phyloP scores from a whole-genome alignment of 164 flowering plant species.

The Protea cynaroides region DNA sequence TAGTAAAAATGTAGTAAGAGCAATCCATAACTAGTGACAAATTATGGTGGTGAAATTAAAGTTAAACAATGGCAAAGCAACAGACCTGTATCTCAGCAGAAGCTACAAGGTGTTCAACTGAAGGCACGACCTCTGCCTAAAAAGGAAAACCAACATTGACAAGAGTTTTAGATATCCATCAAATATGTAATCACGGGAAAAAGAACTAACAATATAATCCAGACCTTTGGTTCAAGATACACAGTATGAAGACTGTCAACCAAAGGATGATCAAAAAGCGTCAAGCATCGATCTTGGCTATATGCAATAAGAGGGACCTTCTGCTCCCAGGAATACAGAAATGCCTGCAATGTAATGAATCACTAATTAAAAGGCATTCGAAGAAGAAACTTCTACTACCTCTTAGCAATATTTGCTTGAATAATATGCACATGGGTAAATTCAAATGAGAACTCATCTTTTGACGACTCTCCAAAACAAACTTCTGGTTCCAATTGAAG shows the following conservation, averaged over 20 bases:
- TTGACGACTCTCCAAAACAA: too few species aligned
- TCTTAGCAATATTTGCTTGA: too few species aligned
- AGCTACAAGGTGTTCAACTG: constrained; percentile 65
- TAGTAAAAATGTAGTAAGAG: too few species aligned
- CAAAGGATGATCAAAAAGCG: not conserved
- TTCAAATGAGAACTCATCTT: too few species aligned
- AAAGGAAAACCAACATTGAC: constrained; percentile 4
- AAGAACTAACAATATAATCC: not conserved
- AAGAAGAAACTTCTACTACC: too few species aligned
- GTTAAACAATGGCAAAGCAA: too few species aligned
- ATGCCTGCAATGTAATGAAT: constrained; percentile 51
- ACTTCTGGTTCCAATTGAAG: too few species aligned
- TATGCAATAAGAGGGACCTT: constrained; percentile 28
- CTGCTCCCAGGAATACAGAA: constrained; percentile 67
- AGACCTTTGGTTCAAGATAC: too few species aligned
- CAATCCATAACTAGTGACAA: too few species aligned
- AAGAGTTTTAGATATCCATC: not conserved
- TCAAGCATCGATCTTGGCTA: not conserved
- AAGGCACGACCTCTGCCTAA: constrained; percentile 86
- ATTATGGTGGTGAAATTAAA: too few species aligned
- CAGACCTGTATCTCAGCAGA: constrained; percentile 76
- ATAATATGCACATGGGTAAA: too few species aligned
- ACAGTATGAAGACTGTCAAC: not conserved
- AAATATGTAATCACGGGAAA: not conserved
- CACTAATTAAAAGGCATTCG: too few species aligned